Evolutionary conservation across 2,329 filamentous ascomycete species (phyloP), one percentile per base, ranked within the genome.

Genomic region (Tolypocladium pustulatum): DNA sequence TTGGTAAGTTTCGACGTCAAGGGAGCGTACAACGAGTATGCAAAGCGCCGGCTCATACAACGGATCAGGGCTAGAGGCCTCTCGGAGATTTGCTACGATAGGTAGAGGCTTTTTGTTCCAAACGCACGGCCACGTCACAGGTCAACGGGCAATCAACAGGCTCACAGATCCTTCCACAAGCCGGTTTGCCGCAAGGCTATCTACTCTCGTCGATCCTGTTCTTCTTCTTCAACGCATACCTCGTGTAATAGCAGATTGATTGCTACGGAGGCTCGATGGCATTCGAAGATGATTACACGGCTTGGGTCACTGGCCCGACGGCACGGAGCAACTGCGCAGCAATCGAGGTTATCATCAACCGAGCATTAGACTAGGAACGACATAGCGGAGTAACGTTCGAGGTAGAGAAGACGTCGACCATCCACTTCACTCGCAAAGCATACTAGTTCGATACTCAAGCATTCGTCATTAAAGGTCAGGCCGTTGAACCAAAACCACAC

Each of bases 161-260:
- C 12, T 15, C 51, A 46, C 40, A 43, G 40, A 3, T 8, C 7
- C n/a, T 43, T 9, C 61, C 59, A 22, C 61, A 69, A 54, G 62
- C 65, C 1, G 65, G 71, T 34, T 56, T 70, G n/a, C 66, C 65
- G 12, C 63, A 72, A 60, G 69, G 69, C 4, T 75, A 69, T 3
- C 69, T 67, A 8, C 61, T 75, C 7, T 75, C 70, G 10, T 70
- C 65, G 4, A 17, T 68, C 72, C 22, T 61, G 73, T 75, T 72
- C 59, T 67, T 73, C 5, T 71, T 70, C 61, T 68, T 68, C 22
- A 60, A 60, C 37, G 59, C 59, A 34, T 56, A 60, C n/a, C 37
- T 60, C 8, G 59, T 60, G n/a, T 9, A 51, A 36, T n/a, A 43
- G 40, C n/a, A 10, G n/a, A 25, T 25, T 7, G 41, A 43, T 43